Conservation (phyloP, 2,329 filamentous ascomycete genomes). For the Cladophialophora immunda region DNA sequence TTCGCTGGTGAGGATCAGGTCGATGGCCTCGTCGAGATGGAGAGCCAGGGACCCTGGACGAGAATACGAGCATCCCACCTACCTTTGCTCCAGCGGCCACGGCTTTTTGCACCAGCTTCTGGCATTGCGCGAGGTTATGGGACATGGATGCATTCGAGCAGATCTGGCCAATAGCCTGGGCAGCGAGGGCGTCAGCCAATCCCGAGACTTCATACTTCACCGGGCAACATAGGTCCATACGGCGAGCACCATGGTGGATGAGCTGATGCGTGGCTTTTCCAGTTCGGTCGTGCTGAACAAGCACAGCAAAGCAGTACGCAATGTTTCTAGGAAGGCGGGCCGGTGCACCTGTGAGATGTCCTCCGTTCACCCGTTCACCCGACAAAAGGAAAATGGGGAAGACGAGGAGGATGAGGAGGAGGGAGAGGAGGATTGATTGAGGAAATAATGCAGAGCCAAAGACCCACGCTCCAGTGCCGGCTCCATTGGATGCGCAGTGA, state of each 20-base stretch:
- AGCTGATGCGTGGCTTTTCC: background rate
- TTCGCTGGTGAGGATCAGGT: constrained; percentile 28
- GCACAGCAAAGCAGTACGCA: background rate
- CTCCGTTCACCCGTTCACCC: constrained; percentile 15
- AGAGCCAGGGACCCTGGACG: background rate
- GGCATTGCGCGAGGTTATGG: constrained; percentile 82
- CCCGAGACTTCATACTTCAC: constrained; percentile 1
- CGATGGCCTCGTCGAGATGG: constrained; percentile 24
- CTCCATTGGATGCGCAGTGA: no score
- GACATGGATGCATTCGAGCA: constrained; percentile 81
- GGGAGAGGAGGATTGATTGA: no score
- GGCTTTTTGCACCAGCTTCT: constrained; percentile 75
- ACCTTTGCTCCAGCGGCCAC: constrained; percentile 81
- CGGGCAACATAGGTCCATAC: constrained; percentile 27
- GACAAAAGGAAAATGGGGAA: background rate
- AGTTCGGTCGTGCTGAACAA: background rate
- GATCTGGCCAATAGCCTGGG: constrained; percentile 85
- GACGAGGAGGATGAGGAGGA: background rate
- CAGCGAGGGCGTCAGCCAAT: constrained; percentile 21
- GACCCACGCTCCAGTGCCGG: no score
- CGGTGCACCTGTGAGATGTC: background rate
- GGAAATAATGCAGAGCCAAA: no score
- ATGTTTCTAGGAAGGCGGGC: background rate
- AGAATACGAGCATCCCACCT: constrained; percentile 24
- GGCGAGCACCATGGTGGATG: constrained; percentile 38